Evolutionary conservation across 768 basidiomycete genomes (phyloP), one percentile per base, ranked within the genome.

Genomic region (Tulasnella calospora): DNA sequence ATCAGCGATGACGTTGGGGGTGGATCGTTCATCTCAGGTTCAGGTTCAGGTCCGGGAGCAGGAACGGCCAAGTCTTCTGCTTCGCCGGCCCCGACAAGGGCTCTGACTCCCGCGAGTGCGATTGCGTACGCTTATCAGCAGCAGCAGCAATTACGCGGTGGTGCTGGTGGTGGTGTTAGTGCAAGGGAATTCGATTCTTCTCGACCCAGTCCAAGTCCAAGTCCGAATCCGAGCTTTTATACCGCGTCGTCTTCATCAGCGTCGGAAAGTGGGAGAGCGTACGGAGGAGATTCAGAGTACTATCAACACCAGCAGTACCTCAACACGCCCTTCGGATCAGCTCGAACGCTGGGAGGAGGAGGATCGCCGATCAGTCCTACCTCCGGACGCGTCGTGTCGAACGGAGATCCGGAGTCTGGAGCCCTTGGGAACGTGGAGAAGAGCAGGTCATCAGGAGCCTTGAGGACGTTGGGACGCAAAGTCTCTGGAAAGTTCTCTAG

Each of bases 81-180:
- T 38, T 47, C 44, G 44, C 46, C 74, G 41, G 38, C 3, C 9
- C 46, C 55, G 35, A 46, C 74, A 15, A 23, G 74, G 23, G 74
- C 55, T n/a, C 38, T 75, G 38, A 75, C 74, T 23, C 74, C 74
- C 12, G 74, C 74, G 13, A 41, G 38, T 12, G 74, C 74, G 35
- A 51, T 75, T 44, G 55, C 55, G 36, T 75, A 51, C n/a, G 74
- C 74, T 38, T 75, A 75, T 75, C 74, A 75, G 17, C 71, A 40
- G 10, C 74, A 71, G 40, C 40, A 36, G 35, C 70, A 71, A 30
- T 41, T n/a, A n/a, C 51, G 51, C 51, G 7, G 51, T 7, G 51
- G 71, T 40, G 38, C 7, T 36, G 7, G 0, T 19, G 19, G 13
- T 30, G 19, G 30, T 12, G 33, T n/a, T n/a, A n/a, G 30, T 17